Conservation (phyloP, 305 asterid genomes). For the Withania somnifera region DNA sequence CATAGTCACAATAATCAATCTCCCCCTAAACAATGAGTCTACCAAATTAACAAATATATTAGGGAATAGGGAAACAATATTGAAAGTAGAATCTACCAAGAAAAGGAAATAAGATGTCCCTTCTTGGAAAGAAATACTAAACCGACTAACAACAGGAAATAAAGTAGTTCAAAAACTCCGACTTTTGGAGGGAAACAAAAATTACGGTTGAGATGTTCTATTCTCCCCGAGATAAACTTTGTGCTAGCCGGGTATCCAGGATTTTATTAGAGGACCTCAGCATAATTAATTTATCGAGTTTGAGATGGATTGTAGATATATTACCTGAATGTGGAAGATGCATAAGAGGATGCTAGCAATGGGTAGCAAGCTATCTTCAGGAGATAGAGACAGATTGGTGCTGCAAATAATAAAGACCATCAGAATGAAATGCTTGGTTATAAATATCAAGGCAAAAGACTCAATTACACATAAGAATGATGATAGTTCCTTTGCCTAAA, state of each 20-base stretch:
- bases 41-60: neutral
- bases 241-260: neutral
- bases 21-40: neutral
- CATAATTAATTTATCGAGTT: neutral
- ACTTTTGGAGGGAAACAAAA: neutral
- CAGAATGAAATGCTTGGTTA: neutral
- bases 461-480: neutral
- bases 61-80: neutral
- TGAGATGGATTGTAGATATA: neutral
- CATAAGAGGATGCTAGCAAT: slow-evolving; percentile 78
- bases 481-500: neutral
- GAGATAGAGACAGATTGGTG: slow-evolving; percentile 75
- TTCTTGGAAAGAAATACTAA: neutral
- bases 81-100: neutral
- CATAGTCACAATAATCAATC: neutral
- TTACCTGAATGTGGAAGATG: slow-evolving; percentile 74
- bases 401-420: slow-evolving; percentile 17
- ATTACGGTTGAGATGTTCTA: neutral
- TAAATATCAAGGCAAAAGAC: neutral
- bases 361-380: slow-evolving; percentile 96
- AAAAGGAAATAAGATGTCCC: neutral
- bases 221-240: neutral
- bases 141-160: neutral
- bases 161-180: neutral
- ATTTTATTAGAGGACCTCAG: neutral